Evolutionary conservation across 768 basidiomycete genomes (phyloP), one percentile per base, ranked within the genome.

Genomic region (Hirschioporus abietinus): DNA sequence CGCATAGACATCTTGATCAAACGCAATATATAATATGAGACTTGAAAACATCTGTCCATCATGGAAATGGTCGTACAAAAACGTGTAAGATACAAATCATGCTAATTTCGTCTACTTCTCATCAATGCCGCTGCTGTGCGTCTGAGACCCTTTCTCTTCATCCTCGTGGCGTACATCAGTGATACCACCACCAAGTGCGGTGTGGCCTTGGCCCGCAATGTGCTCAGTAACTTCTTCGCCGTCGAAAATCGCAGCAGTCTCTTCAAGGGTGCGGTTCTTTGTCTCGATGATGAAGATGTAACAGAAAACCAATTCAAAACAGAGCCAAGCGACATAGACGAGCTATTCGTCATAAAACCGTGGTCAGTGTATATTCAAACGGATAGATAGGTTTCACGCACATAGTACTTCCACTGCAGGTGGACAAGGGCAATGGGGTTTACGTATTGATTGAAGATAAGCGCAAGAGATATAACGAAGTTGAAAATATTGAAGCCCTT

Each of bases 401-500:
- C 67, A 68, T 73, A 74, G 70, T 75, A 76, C 65, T 76, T 75
- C 77, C 78, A 78, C 9, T 66, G 68, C 58, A 79, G 64, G 20
- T 67, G 65, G 10, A 67, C 68, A 23, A 78, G 67, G n/a, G 78
- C 78, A 66, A 78, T 74, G 8, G 78, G 78, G 72, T 82, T 82
- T 68, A 80, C 76, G 68, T 77, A 76, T 60, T 78, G 78, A 68
- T 78, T 78, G 69, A 83, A 78, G 67, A 83, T 77, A 58, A 80
- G 74, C 12, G 79, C 67, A 68, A 75, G 72, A 12, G 78, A 78
- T 63, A 78, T 74, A 34, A 72, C 69, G 71, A 80, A 80, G 63
- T 78, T 77, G 70, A 80, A 78, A 59, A 79, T 71, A 36, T 76
- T 74, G 65, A 78, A 73, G 35, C 78, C 78, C 71, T 81, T 79